Base-by-base conservation (phyloP, 2,329 filamentous ascomycete species). In the Fusarium pseudocircinatum region DNA sequence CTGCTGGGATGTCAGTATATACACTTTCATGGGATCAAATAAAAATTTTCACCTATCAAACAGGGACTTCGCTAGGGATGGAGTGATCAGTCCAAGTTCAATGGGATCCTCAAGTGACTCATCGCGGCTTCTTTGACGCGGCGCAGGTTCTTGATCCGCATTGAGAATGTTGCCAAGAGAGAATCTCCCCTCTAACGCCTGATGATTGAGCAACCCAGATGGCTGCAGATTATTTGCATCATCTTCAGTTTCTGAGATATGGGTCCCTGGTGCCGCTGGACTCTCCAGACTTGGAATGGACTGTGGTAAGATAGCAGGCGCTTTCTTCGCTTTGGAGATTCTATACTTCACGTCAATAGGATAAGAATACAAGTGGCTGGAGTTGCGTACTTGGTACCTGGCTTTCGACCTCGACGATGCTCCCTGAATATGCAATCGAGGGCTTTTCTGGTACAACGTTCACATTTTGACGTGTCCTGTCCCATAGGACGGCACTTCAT, bases 21-120 rank as follows among this genome's bases (percentile, higher is more conserved):
- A 16, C 4, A 4, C 3, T 22, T 1, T 15, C 2, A 11, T 28
- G 26, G 4, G 6, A 7, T 11, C 15, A 2, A 4, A 10, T 2
- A 11, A 14, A 13, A n/a, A 1, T 10, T 9, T 1, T 28, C 1
- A 58, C 54, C 40, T 58, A 4, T 58, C 56, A 10, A 58, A 58
- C 6, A 58, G 20, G n/a, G 56, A 58, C 32, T 36, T 58, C 1
- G 42, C 56, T 3, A 58, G 30, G 2, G 56, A 49, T 18, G 42
- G 40, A 20, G 32, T 58, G 15, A 58, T 37, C 3, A 58, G 34
- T 1, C 56, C 42, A 30, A 58, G 42, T 5, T 49, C 40, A 18
- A 58, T 49, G 1, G 32, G 56, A 12, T 58, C 42, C 32, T 58
- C n/a, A 11, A 36, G 24, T 18, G 42, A 36, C 11, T 58, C 42